Percentiles rank a stretch among this genome's conserved stretches.
Conservation (phyloP, 495 filamentous ascomycete genomes). For the Penicillium goetzii region DNA sequence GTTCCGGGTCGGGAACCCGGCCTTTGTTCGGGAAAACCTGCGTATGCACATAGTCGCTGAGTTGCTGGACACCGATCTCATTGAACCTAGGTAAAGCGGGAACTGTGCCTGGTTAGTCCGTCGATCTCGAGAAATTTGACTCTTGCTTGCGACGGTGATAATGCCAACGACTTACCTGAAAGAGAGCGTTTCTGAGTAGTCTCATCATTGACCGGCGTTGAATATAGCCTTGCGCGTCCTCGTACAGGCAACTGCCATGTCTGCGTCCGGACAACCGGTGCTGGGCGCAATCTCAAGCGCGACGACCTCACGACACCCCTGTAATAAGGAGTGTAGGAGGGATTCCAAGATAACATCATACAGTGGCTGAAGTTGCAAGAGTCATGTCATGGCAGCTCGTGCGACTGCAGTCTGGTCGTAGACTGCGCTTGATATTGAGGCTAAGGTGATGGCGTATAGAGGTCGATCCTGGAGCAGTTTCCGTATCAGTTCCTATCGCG, state of each 20-base stretch:
- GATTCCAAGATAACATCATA: constrained; percentile 38
- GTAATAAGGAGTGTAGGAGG: constrained; percentile 38
- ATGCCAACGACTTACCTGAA: constrained; percentile 36
- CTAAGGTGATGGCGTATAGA: neutral
- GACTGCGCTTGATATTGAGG: constrained; percentile 14
- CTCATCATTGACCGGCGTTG: constrained; percentile 32
- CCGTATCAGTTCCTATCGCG: constrained; percentile 34
- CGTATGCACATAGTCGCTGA: constrained; percentile 77
- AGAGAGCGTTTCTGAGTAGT: constrained; percentile 30
- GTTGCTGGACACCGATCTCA: constrained; percentile 90
- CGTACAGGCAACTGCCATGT: constrained; percentile 18
- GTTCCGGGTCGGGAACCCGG: constrained; percentile 62
- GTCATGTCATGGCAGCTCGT: constrained; percentile 34
- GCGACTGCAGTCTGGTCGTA: constrained; percentile 17
- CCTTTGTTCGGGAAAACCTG: constrained; percentile 76
- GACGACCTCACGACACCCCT: constrained; percentile 41
- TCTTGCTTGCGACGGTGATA: neutral
- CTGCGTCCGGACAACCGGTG: constrained; percentile 23
- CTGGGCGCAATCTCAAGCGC: constrained; percentile 33
- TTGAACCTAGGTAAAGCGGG: constrained; percentile 73
- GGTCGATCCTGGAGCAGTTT: constrained; percentile 11
- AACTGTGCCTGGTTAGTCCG: constrained; percentile 47
- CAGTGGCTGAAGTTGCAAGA: neutral
- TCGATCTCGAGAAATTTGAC: neutral
- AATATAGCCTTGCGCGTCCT: constrained; percentile 25